Evolutionary conservation across 106 monocot species (phyloP), one percentile per base, ranked within the genome.

Genomic region (Narthecium ossifragum): DNA sequence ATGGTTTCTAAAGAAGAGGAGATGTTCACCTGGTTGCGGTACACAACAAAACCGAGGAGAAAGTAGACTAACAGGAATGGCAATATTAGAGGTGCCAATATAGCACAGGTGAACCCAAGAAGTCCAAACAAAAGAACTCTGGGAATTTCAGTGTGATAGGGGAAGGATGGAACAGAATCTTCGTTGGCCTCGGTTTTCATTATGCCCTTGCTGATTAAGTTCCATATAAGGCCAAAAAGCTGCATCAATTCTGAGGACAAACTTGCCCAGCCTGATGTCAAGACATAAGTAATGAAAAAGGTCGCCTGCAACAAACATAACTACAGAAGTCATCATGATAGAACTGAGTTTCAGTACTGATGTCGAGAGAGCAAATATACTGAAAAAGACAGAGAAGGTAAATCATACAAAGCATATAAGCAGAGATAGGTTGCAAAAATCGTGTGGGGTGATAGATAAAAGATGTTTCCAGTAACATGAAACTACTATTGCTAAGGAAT

Each of bases 241-340:
- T 86, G 90, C 76, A 96, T 81, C 23, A 79, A 25, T 76, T 96
- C 96, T 26, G 86, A 78, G 27, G 90, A 90, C 47, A 96, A 67
- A 65, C 96, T 87, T 65, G 96, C 76, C 96, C 96, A 96, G n/a
- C 96, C 96, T 34, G 96, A 96, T 10, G 96, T 96, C 47, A 96
- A 60, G 59, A 96, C 90, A 74, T 96, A 96, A 49, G 96, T 96
- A 32, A 81, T 90, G 68, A 96, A 90, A 53, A 96, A 86, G 14
- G 96, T 96, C 13, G 90, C 96, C 96, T 90, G 80, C 64, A 83
- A 62, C 40, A 15, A 84, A 17, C 4, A 32, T 50, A 37, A 59
- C 66, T 8, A 51, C n/a, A 62, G 46, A 38, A 47, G 13, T 12
- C 53, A 70, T 32, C 36, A 62, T 26, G 17, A 51, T n/a, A n/a